These are phyloP conservation scores for Chaetomium tenue DNA, from an alignment of 495 filamentous ascomycete genomes.

Conservation along the genomic window DNA sequence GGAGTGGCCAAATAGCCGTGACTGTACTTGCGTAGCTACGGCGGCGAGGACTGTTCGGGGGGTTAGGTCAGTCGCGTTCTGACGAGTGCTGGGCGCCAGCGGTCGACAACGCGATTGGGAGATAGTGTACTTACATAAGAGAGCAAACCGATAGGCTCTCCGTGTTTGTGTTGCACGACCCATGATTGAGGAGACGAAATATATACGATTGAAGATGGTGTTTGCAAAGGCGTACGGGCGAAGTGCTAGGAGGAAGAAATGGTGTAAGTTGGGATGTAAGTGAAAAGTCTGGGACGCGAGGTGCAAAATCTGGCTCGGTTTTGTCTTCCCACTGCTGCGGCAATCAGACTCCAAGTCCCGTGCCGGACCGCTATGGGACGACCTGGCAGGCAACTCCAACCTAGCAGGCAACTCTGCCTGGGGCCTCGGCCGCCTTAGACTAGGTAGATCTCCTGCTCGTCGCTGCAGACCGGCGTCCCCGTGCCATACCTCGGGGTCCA, in stretches of 20 bases:
- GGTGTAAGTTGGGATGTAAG: no score
- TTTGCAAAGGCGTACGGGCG: not conserved
- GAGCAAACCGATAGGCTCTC: not conserved
- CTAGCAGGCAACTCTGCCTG: no score
- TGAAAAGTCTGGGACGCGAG: not conserved
- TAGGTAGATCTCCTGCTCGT: no score
- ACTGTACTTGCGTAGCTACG: no score
- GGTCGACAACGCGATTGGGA: not conserved
- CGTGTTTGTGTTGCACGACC: not conserved
- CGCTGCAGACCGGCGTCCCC: no score
- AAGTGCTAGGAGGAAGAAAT: not conserved
- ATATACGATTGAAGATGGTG: not conserved
- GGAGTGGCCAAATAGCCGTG: no score
- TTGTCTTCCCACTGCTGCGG: not conserved
- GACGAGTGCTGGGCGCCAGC: not conserved
- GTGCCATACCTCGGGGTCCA: no score
- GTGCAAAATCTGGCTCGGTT: not conserved
- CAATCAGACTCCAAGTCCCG: not conserved
- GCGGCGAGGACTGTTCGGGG: not conserved
- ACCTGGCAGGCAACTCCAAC: no score
- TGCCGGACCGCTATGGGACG: not conserved
- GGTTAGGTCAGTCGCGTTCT: not conserved
- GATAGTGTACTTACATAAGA: not conserved
- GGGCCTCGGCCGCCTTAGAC: no score
- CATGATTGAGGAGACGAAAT: not conserved